Evolutionary conservation across 2,329 filamentous ascomycete species (phyloP).

Genomic region (Neopestalotiopsis rosae): DNA sequence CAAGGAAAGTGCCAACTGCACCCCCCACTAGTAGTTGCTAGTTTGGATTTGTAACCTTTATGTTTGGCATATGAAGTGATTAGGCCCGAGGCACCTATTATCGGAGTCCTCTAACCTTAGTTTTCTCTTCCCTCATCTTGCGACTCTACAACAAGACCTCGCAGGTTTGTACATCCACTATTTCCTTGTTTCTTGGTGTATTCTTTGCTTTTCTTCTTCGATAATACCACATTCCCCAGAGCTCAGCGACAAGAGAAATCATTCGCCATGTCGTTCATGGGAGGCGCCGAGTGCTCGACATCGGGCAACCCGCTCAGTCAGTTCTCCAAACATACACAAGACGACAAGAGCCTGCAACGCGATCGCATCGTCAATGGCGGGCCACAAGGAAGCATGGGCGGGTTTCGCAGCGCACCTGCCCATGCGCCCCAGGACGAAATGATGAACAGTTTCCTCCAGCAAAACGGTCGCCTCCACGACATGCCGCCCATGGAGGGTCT

Average conservation of each 20-base stretch:
- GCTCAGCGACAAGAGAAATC: neutral
- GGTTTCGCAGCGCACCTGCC: constrained; percentile 76
- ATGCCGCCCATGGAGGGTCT: constrained; percentile 56
- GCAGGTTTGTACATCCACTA: neutral
- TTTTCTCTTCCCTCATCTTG: neutral
- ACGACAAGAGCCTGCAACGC: constrained; percentile 93
- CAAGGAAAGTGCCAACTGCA: neutral
- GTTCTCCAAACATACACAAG: constrained; percentile 95
- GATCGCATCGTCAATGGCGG: constrained; percentile 83
- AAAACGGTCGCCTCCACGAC: constrained; percentile 65
- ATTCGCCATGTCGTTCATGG: constrained; percentile 86
- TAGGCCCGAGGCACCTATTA: neutral
- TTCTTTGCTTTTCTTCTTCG: neutral
- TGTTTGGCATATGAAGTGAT: neutral
- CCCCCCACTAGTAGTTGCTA: neutral
- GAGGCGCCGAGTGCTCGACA: constrained; percentile 89
- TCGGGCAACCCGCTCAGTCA: constrained; percentile 95
- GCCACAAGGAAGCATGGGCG: constrained; percentile 72
- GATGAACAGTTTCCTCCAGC: constrained; percentile 61
- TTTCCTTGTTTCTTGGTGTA: neutral
- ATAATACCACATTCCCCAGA: neutral
- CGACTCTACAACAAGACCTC: neutral
- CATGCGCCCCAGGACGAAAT: constrained; percentile 78
- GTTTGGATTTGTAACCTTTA: neutral
- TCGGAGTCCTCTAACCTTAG: neutral